phyloP scores from a whole-genome alignment of 371 early-diverging fungal genomes.

The Mortierella sp. region DNA sequence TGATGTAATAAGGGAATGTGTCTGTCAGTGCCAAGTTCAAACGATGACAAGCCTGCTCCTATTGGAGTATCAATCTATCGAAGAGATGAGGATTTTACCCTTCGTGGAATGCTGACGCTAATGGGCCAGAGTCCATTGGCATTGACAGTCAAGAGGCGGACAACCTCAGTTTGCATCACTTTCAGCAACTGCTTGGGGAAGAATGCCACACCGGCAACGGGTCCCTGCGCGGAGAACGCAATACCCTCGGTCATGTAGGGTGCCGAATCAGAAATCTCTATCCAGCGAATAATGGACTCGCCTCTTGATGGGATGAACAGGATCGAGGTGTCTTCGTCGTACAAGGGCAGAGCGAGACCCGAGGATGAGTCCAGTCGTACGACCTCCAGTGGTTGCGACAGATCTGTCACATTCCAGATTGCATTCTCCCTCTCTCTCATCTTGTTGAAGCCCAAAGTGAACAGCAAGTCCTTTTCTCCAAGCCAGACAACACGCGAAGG shows the following conservation, averaged over 20 bases:
- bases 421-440: slow-evolving; percentile 76
- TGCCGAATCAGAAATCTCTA: slow-evolving; percentile 64
- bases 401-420: slow-evolving; percentile 80
- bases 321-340: slow-evolving; percentile 83
- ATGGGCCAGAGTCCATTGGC: slow-evolving; percentile 75
- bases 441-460: slow-evolving; percentile 79
- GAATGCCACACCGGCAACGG: slow-evolving; percentile 71
- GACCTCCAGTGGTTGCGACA: slow-evolving; percentile 65
- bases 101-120: slow-evolving; percentile 75
- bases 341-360: slow-evolving; percentile 76
- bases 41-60: no score
- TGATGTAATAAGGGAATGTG: neutral
- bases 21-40: neutral
- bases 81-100: slow-evolving; percentile 41
- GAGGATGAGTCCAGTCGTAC: slow-evolving; percentile 72
- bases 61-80: neutral
- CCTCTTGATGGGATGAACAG: slow-evolving; percentile 74
- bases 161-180: slow-evolving; percentile 86
- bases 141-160: slow-evolving; percentile 70
- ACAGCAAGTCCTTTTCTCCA: slow-evolving; percentile 69
- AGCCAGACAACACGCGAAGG: slow-evolving; percentile 78
- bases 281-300: slow-evolving; percentile 76
- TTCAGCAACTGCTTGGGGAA: slow-evolving; percentile 78
- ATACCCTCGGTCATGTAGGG: slow-evolving; percentile 67
- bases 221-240: slow-evolving; percentile 60